phyloP scores from a whole-genome alignment of 2,329 filamentous ascomycete genomes.

The Esteya vermicola region DNA sequence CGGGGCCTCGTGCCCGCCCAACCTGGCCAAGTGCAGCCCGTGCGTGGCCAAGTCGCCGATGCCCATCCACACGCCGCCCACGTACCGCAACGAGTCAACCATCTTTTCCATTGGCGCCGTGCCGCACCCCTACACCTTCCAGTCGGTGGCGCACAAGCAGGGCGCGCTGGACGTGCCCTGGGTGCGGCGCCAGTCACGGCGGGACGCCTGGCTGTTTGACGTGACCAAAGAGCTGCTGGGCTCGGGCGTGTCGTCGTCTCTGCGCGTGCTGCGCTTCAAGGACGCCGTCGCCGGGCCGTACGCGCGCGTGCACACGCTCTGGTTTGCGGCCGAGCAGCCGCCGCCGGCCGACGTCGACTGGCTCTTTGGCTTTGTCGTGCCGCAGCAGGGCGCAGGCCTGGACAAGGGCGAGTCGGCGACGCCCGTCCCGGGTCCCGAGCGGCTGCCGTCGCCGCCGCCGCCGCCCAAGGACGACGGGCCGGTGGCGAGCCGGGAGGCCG shows the following conservation, averaged over 20 bases:
- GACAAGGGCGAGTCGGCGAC: slow-evolving; percentile 40
- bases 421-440: slow-evolving; percentile 43
- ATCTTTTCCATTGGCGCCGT: slow-evolving; percentile 76
- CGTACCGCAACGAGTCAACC: slow-evolving; percentile 57
- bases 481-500: slow-evolving; percentile 34
- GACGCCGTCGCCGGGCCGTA: slow-evolving; percentile 61
- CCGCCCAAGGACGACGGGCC: slow-evolving; percentile 33
- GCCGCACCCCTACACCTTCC: slow-evolving; percentile 80
- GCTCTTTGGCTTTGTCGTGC: slow-evolving; percentile 76
- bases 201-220: slow-evolving; percentile 65
- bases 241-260: slow-evolving; percentile 43
- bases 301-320: slow-evolving; percentile 52
- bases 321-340: slow-evolving; percentile 59
- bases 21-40: slow-evolving; percentile 56
- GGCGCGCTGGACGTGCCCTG: slow-evolving; percentile 47
- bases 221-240: slow-evolving; percentile 58
- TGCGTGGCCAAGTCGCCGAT: slow-evolving; percentile 54
- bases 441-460: slow-evolving; percentile 34
- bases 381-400: slow-evolving; percentile 32
- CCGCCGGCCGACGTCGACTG: slow-evolving; percentile 66
- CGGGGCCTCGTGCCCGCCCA: slow-evolving; percentile 71
- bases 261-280: slow-evolving; percentile 64
- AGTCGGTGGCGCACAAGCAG: slow-evolving; percentile 49
- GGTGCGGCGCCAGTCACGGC: slow-evolving; percentile 52
- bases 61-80: slow-evolving; percentile 49